Evolutionary conservation across 2,329 filamentous ascomycete genomes (phyloP).

Genomic region (Penicillium sp.): DNA sequence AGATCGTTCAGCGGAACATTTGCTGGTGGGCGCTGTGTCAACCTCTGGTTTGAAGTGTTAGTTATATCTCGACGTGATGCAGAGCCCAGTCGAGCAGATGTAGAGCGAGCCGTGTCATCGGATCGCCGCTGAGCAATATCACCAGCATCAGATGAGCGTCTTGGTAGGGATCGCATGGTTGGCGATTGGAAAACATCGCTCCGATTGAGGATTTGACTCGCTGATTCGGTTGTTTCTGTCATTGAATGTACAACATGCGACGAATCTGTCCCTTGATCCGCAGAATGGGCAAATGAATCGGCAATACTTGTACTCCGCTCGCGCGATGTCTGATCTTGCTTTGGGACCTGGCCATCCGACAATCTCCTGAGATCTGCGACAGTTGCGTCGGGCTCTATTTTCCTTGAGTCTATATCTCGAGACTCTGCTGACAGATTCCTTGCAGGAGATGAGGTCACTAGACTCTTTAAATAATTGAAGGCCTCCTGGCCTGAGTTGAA

Average conservation of each 20-base stretch:
- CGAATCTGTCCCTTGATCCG: conserved; percentile 73
- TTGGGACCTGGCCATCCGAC: conserved; percentile 22
- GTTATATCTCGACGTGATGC: conserved; percentile 9
- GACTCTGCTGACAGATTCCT: conserved; percentile 40
- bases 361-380: conserved; percentile 19
- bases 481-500: conserved; percentile 84
- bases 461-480: conserved; percentile 71
- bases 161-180: conserved; percentile 54
- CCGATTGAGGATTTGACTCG: conserved; percentile 83
- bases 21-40: conserved; percentile 16
- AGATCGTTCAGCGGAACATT: conserved; percentile 60
- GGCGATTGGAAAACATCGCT: conserved; percentile 88
- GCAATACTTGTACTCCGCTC: conserved; percentile 67
- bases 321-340: conserved; percentile 4
- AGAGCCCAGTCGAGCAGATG: conserved; percentile 25
- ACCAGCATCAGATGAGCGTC: conserved; percentile 28
- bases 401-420: conserved; percentile 15
- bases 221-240: conserved; percentile 75
- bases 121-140: conserved; percentile 33
- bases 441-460: conserved; percentile 66
- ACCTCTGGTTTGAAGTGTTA: conserved; percentile 27
- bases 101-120: conserved; percentile 36
- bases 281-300: conserved; percentile 75
- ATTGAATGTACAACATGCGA: conserved; percentile 68
- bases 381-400: conserved; percentile 16